phyloP scores from a whole-genome alignment of 768 basidiomycete genomes.

The Podaxis sp. region DNA sequence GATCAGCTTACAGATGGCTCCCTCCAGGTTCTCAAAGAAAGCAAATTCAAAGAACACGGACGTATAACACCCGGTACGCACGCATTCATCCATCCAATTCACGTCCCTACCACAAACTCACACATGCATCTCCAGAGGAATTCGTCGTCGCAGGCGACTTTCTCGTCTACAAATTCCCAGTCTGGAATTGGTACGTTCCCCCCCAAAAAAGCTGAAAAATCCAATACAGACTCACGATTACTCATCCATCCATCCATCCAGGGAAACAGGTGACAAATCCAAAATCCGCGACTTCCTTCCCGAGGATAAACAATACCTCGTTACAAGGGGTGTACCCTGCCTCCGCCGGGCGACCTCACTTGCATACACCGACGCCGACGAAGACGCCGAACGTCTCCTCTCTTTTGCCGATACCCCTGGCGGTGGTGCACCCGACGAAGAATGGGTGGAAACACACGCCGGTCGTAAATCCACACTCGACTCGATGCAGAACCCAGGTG shows the following conservation, averaged over 20 bases:
- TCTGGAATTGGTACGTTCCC: constrained; percentile 86
- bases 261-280: constrained; percentile 90
- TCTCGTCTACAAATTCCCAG: constrained; percentile 95
- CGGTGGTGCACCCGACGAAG: constrained; percentile 59
- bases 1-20: constrained; percentile 34
- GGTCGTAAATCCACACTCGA: constrained; percentile 60
- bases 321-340: constrained; percentile 96
- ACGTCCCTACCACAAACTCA: constrained; percentile 17
- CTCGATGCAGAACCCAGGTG: constrained; percentile 60
- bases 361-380: constrained; percentile 93
- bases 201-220: too few relatives aligned
- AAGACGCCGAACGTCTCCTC: constrained; percentile 92
- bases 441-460: constrained; percentile 99
- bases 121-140: constrained; percentile 62
- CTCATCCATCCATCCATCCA: constrained; percentile 27
- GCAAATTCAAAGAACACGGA: constrained; percentile 99
- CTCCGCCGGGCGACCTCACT: constrained; percentile 90
- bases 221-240: too few relatives aligned
- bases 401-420: constrained; percentile 65
- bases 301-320: constrained; percentile 91
- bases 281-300: constrained; percentile 94
- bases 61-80: constrained; percentile 87
- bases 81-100: constrained; percentile 7
- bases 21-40: constrained; percentile 87
- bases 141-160: constrained; percentile 99